A percentile compares a stretch with the other conserved stretches of the same genome.
phyloP scores from a whole-genome alignment of 164 flowering plant species.

The Magnolia officinalis region DNA sequence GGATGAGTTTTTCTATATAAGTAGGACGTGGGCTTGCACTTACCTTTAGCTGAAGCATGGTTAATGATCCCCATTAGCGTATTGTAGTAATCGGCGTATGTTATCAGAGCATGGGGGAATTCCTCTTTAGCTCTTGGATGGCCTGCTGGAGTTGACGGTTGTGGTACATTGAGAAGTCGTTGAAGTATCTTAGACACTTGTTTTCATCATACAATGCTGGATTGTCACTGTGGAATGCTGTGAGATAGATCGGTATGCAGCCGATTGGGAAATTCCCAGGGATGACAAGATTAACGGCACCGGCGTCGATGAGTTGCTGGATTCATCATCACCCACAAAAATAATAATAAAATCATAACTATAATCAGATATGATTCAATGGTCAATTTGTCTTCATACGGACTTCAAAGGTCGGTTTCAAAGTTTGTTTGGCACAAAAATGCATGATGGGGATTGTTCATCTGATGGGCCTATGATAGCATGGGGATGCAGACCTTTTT shows the following conservation, averaged over 20 bases:
- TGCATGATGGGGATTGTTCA: too few species aligned
- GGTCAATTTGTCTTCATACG: neutral
- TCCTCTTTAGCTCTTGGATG: conserved; percentile 1
- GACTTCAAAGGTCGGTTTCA: neutral
- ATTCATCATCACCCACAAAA: neutral
- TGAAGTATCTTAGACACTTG: conserved; percentile 7
- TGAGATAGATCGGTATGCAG: conserved; percentile 10
- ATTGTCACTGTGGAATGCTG: neutral
- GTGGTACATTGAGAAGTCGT: conserved; percentile 2
- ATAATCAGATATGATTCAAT: neutral
- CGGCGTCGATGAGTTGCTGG: neutral
- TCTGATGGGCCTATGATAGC: too few species aligned
- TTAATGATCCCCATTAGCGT: neutral
- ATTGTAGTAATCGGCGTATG: conserved; percentile 8
- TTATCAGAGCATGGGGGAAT: neutral
- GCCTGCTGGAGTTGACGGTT: neutral
- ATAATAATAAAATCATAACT: neutral
- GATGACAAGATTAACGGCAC: neutral
- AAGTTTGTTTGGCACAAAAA: too few species aligned
- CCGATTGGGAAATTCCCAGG: conserved; percentile 13
- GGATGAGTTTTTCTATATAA: neutral
- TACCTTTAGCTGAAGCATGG: neutral
- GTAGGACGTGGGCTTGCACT: too few species aligned
- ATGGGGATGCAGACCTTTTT: neutral
- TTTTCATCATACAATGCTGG: conserved; percentile 2